Conservation (phyloP, 2,329 filamentous ascomycete genomes). For the Dactylonectria macrodidyma region DNA sequence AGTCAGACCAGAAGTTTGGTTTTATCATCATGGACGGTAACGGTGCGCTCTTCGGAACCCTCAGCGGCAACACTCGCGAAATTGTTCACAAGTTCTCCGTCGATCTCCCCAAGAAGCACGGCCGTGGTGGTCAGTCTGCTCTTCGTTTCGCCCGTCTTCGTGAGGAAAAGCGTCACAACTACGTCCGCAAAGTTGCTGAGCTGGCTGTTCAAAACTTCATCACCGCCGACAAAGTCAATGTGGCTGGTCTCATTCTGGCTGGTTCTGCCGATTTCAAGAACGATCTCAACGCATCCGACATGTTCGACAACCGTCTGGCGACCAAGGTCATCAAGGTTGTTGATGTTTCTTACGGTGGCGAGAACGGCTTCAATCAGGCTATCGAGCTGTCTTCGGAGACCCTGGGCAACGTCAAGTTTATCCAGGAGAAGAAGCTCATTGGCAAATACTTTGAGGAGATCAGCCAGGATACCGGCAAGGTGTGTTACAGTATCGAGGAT, state of each 20-base stretch:
- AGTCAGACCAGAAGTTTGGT: slow-evolving; percentile 99
- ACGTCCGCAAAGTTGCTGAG: slow-evolving; percentile 98
- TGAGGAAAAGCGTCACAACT: slow-evolving; percentile 99
- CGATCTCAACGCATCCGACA: slow-evolving; percentile 95
- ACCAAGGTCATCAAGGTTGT: slow-evolving; percentile 99
- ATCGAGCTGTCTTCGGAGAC: slow-evolving; percentile 97
- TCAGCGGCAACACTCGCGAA: slow-evolving; percentile 97
- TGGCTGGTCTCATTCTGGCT: slow-evolving; percentile 93
- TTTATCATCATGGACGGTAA: slow-evolving; percentile 99
- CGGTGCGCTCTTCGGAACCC: slow-evolving; percentile 94
- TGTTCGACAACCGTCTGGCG: slow-evolving; percentile 94
- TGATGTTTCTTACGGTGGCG: slow-evolving; percentile 97
- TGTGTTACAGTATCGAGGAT: slow-evolving; percentile 98
- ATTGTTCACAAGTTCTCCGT: slow-evolving; percentile 98
- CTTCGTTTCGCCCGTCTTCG: slow-evolving; percentile 99
- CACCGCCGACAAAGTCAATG: slow-evolving; percentile 98
- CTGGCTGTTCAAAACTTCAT: slow-evolving; percentile 99
- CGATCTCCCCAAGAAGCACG: slow-evolving; percentile 99
- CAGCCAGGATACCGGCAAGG: slow-evolving; percentile 94
- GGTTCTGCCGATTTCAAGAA: slow-evolving; percentile 99
- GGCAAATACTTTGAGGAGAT: slow-evolving; percentile 99
- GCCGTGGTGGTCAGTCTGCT: slow-evolving; percentile 99
- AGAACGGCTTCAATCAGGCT: slow-evolving; percentile 99
- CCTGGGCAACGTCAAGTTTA: slow-evolving; percentile 99
- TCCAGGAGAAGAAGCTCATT: slow-evolving; percentile 99